phyloP scores from a whole-genome alignment of 306 rosid species.

The Rosa rugosa region DNA sequence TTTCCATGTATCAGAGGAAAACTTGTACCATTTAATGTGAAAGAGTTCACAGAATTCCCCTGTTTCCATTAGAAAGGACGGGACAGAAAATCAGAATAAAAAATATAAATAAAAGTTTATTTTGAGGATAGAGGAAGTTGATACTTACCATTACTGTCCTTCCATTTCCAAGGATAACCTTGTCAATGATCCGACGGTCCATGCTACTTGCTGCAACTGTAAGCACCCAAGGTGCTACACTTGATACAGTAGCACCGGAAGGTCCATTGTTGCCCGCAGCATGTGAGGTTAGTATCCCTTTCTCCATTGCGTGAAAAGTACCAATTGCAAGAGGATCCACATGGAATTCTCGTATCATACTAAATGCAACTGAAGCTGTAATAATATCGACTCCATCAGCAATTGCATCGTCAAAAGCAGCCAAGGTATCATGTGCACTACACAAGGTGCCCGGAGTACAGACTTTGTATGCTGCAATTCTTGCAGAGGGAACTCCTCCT shows the following conservation, averaged over 20 bases:
- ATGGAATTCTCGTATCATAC: rapidly evolving
- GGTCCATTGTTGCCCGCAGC: conserved; percentile 47
- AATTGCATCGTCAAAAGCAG: conserved; percentile 59
- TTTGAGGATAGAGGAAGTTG: background rate
- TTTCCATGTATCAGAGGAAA: conserved; percentile 29
- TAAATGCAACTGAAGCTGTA: conserved; percentile 24
- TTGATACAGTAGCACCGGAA: background rate
- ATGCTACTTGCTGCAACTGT: conserved; percentile 45
- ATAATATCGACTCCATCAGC: conserved; percentile 50
- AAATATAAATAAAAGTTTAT: background rate
- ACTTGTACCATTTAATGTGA: conserved; percentile 15
- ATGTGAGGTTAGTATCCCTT: conserved; percentile 39
- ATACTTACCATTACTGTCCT: conserved; percentile 16
- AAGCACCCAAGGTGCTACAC: conserved; percentile 49
- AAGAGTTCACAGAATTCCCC: conserved; percentile 36
- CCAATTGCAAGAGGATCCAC: conserved; percentile 38
- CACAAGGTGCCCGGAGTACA: conserved; percentile 9
- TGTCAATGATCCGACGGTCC: conserved; percentile 29
- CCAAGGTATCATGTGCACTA: background rate
- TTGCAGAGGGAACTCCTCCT: conserved; percentile 40
- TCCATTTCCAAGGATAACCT: conserved; percentile 43
- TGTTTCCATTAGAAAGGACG: background rate
- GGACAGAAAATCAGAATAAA: background rate
- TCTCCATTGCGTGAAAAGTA: conserved; percentile 43
- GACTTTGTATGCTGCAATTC: conserved; percentile 28